Conservation (phyloP, 495 filamentous ascomycete genomes). For the Mycothermus thermophilus region DNA sequence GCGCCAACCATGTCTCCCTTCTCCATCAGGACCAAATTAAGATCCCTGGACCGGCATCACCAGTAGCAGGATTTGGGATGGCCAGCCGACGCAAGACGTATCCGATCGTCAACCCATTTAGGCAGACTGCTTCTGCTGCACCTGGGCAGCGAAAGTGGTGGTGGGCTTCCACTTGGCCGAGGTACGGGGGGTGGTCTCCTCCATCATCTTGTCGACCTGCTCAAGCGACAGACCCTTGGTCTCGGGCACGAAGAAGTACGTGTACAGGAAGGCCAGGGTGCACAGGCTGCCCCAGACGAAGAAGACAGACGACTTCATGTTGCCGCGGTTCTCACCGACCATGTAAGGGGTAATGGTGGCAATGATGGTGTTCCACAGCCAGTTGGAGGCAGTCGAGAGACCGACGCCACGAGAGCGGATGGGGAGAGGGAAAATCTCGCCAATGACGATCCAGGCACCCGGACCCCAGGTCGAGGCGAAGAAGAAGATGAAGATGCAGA, state of each 20-base stretch:
- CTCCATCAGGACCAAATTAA: too few species aligned
- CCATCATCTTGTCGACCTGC: conserved; percentile 83
- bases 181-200: conserved; percentile 59
- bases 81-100: too few species aligned
- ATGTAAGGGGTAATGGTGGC: conserved; percentile 72
- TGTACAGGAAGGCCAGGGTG: conserved; percentile 48
- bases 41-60: too few species aligned
- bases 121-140: too few species aligned
- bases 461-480: conserved; percentile 75
- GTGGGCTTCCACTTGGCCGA: conserved; percentile 59
- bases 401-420: conserved; percentile 70
- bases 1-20: too few species aligned
- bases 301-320: conserved; percentile 62
- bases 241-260: conserved; percentile 71
- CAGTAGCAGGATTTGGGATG: too few species aligned
- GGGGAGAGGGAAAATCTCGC: conserved; percentile 72
- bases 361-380: conserved; percentile 34
- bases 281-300: conserved; percentile 68
- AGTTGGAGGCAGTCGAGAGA: conserved; percentile 71
- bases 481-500: conserved; percentile 75
- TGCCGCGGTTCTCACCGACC: conserved; percentile 46
- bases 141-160: conserved; percentile 51
- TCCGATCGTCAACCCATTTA: too few species aligned
- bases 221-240: conserved; percentile 81
- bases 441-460: conserved; percentile 69